phyloP scores from a whole-genome alignment of 768 basidiomycete genomes.

The Kwoniella botswanensis region DNA sequence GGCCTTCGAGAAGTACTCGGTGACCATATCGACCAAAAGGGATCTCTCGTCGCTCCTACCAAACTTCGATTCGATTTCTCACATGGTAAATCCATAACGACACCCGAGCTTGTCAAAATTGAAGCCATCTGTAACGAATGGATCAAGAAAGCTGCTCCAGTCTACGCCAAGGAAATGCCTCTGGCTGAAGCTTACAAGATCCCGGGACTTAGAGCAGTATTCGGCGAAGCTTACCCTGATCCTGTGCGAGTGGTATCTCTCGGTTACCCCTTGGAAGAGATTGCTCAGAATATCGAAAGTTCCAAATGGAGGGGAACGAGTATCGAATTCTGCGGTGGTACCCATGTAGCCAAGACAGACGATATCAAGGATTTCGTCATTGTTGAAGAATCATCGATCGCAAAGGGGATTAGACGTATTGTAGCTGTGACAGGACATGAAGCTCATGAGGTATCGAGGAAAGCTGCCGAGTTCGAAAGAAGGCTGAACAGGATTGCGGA shows the following conservation, averaged over 20 bases:
- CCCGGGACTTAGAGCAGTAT: slow-evolving; percentile 92
- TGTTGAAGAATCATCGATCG: slow-evolving; percentile 93
- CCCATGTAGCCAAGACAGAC: slow-evolving; percentile 94
- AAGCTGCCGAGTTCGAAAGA: slow-evolving; percentile 68
- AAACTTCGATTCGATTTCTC: slow-evolving; percentile 99
- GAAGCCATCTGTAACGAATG: slow-evolving; percentile 83
- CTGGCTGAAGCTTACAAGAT: slow-evolving; percentile 80
- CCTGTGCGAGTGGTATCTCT: slow-evolving; percentile 94
- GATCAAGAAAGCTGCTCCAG: slow-evolving; percentile 86
- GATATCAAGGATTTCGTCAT: slow-evolving; percentile 97
- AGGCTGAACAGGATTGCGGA: slow-evolving; percentile 69
- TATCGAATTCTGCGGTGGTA: slow-evolving; percentile 98
- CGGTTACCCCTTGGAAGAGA: slow-evolving; percentile 84
- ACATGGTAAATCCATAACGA: slow-evolving; percentile 84
- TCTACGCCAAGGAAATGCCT: slow-evolving; percentile 83
- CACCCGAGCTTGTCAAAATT: slow-evolving; percentile 77
- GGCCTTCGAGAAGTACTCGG: slow-evolving; percentile 90
- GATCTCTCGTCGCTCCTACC: slow-evolving; percentile 91
- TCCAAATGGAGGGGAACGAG: slow-evolving; percentile 89
- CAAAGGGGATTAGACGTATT: slow-evolving; percentile 94
- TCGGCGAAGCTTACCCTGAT: slow-evolving; percentile 96
- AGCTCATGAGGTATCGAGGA: slow-evolving; percentile 77
- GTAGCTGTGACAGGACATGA: slow-evolving; percentile 94
- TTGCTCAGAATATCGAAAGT: slow-evolving; percentile 80
- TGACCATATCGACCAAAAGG: slow-evolving; percentile 97